Evolutionary conservation across 345 rosid genomes (phyloP), one percentile per base, ranked within the genome.

Genomic region (Pseudoturritis turrita): DNA sequence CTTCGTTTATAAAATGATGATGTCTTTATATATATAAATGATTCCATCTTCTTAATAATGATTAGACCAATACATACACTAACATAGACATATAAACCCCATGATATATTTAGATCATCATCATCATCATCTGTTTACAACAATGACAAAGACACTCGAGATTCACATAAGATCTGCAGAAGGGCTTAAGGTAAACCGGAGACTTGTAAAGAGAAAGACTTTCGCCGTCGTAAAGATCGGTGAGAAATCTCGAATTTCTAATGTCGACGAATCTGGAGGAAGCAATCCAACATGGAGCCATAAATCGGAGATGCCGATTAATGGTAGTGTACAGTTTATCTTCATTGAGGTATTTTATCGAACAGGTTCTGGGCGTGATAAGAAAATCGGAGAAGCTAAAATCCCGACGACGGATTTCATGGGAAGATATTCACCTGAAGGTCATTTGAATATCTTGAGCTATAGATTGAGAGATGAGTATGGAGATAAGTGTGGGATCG

Each of bases 391-490:
- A 0, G 54, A 39, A 0, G 90, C 80, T 0, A 78, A 54, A 9
- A 66, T 91, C 21, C 93, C 93, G 0, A 66, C 78, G 15, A 67
- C 82, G 0, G 96, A 91, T 72, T 82, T 91, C 39, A 17, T 79
- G 4, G 89, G 84, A 18, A 86, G 74, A 15, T 80, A 72, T 55
- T 46, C 70, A 0, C 91, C 88, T 0, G 78, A 70, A 53, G 84
- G 80, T 39, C 77, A 81, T 57, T 52, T 80, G n/a, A 91, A 83
- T 10, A 85, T 86, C 14, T 72, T 91, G 83, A 89, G 97, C 47
- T 89, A 89, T 43, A 68, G 98, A 41, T 67, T 92, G 52, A 77
- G 84, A 54, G 84, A 92, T 71, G 51, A 47, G 0, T 75, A 26
- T 28, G 82, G 90, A 15, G 57, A 72, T 6, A 82, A 72, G 76